phyloP scores from a whole-genome alignment of 2,329 filamentous ascomycete species.

The Nemania diffusa region DNA sequence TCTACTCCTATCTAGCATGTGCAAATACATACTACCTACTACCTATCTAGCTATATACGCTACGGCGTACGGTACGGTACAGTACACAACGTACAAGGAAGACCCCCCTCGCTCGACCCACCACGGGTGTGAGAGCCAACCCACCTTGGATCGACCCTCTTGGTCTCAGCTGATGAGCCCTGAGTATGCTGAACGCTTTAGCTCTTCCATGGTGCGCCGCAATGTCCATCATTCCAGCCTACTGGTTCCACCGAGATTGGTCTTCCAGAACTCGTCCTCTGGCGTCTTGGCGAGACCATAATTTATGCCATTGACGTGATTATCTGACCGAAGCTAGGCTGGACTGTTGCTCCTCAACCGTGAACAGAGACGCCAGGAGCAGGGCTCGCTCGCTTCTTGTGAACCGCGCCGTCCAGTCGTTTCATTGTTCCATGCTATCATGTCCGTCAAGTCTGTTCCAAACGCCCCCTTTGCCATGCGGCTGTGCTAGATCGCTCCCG shows the following conservation, averaged over 20 bases:
- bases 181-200: slow-evolving; percentile 18
- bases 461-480: slow-evolving; percentile 8
- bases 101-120: slow-evolving; percentile 16
- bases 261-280: slow-evolving; percentile 39
- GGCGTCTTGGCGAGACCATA: slow-evolving; percentile 35
- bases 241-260: slow-evolving; percentile 35
- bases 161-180: slow-evolving; percentile 29
- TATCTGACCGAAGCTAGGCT: slow-evolving; percentile 12
- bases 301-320: slow-evolving; percentile 28
- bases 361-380: neutral
- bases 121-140: slow-evolving; percentile 7
- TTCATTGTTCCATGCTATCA: slow-evolving; percentile 14
- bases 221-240: slow-evolving; percentile 23
- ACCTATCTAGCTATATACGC: neutral
- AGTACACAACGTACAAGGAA: slow-evolving; percentile 2
- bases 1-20: neutral
- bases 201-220: slow-evolving; percentile 28
- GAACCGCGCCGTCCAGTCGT: slow-evolving; percentile 13
- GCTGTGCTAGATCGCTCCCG: slow-evolving; percentile 14
- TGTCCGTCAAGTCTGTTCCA: slow-evolving; percentile 11
- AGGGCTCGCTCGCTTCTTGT: slow-evolving; percentile 28
- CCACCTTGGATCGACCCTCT: slow-evolving; percentile 17
- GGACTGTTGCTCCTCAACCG: slow-evolving; percentile 8
- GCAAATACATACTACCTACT: neutral
- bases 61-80: neutral